Evolutionary conservation across 2,329 filamentous ascomycete species (phyloP).

Genomic region (Sarocladium brachiariae): DNA sequence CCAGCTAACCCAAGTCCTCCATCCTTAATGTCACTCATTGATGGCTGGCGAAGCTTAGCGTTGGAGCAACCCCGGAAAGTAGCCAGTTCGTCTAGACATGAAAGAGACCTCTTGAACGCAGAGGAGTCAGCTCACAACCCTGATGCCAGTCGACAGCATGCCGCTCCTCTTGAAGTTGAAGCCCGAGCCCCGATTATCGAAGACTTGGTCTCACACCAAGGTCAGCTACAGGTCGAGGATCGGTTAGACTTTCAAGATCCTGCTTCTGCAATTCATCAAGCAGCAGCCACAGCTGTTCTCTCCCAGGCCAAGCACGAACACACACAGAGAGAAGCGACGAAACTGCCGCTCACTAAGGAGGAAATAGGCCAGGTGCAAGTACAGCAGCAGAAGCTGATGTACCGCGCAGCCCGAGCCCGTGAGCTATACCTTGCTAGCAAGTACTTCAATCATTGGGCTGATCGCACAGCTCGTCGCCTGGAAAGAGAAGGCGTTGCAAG

Average conservation of each 20-base stretch:
- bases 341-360: neutral
- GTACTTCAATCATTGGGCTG: constrained; percentile 51
- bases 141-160: neutral
- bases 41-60: neutral
- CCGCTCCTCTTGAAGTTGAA: no score
- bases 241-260: neutral
- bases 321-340: neutral
- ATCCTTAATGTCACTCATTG: constrained; percentile 6
- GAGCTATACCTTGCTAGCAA: constrained; percentile 51
- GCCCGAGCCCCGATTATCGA: no score
- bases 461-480: constrained; percentile 55
- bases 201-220: no score
- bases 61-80: neutral
- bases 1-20: neutral
- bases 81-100: no score
- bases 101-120: neutral
- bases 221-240: neutral
- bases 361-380: neutral
- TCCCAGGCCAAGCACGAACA: neutral
- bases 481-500: constrained; percentile 61
- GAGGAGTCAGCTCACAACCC: neutral
- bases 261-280: neutral
- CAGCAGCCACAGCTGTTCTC: neutral
- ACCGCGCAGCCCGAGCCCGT: constrained; percentile 55
- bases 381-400: constrained; percentile 19